Conservation (phyloP, 495 filamentous ascomycete species). For the Penicillium silybi region DNA sequence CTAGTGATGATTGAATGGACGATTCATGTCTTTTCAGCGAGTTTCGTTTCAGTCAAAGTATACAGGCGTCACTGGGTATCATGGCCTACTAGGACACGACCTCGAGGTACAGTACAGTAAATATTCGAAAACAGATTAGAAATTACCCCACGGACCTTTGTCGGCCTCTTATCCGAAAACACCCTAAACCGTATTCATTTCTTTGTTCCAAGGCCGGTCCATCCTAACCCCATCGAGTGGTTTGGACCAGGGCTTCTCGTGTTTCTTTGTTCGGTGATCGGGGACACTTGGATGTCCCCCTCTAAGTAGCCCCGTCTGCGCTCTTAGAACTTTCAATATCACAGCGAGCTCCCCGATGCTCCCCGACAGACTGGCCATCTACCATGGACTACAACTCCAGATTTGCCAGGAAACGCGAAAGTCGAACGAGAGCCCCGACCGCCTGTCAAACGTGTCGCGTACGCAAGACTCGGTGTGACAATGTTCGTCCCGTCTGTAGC, state of each 20-base stretch:
- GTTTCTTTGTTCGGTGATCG: constrained; percentile 15
- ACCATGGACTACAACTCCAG: constrained; percentile 19
- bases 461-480: constrained; percentile 31
- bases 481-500: constrained; percentile 25
- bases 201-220: constrained; percentile 2
- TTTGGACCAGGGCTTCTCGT: background rate
- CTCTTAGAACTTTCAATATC: constrained; percentile 5
- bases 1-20: constrained; percentile 17
- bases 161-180: too few relatives aligned
- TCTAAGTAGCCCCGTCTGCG: constrained; percentile 12
- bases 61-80: too few relatives aligned
- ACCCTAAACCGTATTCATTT: too few relatives aligned
- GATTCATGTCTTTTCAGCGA: background rate
- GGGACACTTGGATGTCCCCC: background rate
- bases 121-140: too few relatives aligned
- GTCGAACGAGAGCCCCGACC: constrained; percentile 26
- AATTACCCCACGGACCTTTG: too few relatives aligned
- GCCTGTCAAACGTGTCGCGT: constrained; percentile 28
- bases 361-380: constrained; percentile 2
- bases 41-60: background rate
- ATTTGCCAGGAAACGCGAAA: constrained; percentile 21
- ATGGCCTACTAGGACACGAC: too few relatives aligned
- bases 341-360: constrained; percentile 17
- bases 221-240: background rate
- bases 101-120: too few relatives aligned